Evolutionary conservation across 2,329 filamentous ascomycete genomes (phyloP).

Genomic region (Fusarium fujikuroi): DNA sequence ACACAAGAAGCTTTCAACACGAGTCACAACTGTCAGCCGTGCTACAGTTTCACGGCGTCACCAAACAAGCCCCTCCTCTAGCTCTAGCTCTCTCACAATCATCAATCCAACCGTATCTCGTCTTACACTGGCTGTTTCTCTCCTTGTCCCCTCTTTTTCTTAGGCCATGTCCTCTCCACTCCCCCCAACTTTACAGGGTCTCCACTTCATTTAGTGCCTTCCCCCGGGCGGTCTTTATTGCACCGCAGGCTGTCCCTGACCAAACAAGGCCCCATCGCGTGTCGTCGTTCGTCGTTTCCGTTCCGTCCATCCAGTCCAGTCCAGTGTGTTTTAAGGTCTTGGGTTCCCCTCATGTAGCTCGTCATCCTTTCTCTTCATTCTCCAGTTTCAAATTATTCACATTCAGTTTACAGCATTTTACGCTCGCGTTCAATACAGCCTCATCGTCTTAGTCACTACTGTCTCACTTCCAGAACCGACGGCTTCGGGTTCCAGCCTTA

Average conservation of each 20-base stretch:
- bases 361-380: slow-evolving; percentile 15
- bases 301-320: slow-evolving; percentile 9
- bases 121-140: slow-evolving; percentile 6
- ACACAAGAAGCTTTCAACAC: slow-evolving; percentile 22
- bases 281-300: slow-evolving; percentile 23
- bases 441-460: slow-evolving; percentile 14
- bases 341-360: slow-evolving; percentile 27
- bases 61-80: slow-evolving; percentile 12
- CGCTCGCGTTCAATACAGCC: background rate
- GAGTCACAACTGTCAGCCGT: slow-evolving; percentile 17
- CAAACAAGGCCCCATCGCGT: slow-evolving; percentile 27
- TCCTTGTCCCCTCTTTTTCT: slow-evolving; percentile 28
- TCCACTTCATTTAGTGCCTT: slow-evolving; percentile 27
- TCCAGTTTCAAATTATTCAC: background rate
- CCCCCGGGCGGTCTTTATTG: slow-evolving; percentile 12
- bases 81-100: slow-evolving; percentile 14
- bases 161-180: slow-evolving; percentile 24
- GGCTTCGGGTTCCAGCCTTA: background rate
- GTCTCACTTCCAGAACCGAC: slow-evolving; percentile 16
- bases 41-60: slow-evolving; percentile 36
- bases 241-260: slow-evolving; percentile 27
- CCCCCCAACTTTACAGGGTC: slow-evolving; percentile 30
- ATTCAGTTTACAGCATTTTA: background rate
- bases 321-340: slow-evolving; percentile 20
- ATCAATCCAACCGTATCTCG: slow-evolving; percentile 5